Conservation (phyloP, 768 basidiomycete species). For the Epithele typhae region DNA sequence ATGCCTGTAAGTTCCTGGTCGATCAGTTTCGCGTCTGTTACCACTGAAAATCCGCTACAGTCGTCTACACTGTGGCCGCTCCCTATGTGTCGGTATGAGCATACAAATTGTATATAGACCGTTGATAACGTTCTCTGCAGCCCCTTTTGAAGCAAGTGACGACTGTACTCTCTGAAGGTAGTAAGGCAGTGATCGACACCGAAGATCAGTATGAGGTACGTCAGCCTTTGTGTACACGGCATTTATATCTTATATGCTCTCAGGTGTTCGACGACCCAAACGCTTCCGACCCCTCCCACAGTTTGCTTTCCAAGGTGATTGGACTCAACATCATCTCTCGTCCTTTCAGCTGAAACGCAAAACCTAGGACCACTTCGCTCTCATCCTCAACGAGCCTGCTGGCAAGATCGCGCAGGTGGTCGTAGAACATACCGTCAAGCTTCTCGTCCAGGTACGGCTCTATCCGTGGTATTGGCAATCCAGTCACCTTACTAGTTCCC, state of each 20-base stretch:
- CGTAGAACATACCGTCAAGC: slow-evolving; percentile 55
- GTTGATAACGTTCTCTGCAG: slow-evolving; percentile 26
- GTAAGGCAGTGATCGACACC: slow-evolving; percentile 64
- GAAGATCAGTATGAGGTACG: slow-evolving; percentile 63
- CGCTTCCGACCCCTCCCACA: slow-evolving; percentile 72
- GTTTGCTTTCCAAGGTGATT: slow-evolving; percentile 62
- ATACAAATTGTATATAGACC: background rate
- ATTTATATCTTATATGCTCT: no score
- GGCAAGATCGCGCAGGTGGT: slow-evolving; percentile 68
- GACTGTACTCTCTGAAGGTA: slow-evolving; percentile 52
- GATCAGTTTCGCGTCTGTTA: no score
- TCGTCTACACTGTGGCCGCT: slow-evolving; percentile 63
- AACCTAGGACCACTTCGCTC: slow-evolving; percentile 60
- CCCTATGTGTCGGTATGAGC: slow-evolving; percentile 52
- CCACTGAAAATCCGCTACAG: slow-evolving; percentile 31
- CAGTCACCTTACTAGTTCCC: background rate
- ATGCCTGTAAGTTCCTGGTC: slow-evolving; percentile 55
- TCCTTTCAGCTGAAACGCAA: background rate
- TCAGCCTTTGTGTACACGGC: no score
- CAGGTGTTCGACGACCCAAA: slow-evolving; percentile 63
- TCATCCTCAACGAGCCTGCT: slow-evolving; percentile 72
- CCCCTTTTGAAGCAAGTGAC: slow-evolving; percentile 60
- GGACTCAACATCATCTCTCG: slow-evolving; percentile 2
- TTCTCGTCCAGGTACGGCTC: slow-evolving; percentile 45
- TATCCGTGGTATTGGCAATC: background rate